phyloP scores from a whole-genome alignment of 352 stramenopile genomes.

The Halophytophthora polymorphica region DNA sequence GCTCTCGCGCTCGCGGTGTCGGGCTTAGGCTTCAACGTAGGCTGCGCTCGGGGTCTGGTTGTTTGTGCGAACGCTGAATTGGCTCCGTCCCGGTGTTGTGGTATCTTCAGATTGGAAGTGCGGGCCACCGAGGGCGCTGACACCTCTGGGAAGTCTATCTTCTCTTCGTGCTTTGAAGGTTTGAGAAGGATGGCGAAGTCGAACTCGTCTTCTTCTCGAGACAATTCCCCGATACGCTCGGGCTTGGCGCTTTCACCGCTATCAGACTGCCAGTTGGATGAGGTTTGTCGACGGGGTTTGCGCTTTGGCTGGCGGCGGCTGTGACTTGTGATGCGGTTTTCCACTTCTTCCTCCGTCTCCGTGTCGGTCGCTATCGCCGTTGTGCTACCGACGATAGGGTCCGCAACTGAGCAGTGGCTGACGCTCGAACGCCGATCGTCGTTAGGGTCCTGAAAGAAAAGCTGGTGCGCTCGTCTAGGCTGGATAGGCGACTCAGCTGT shows the following conservation, averaged over 20 bases:
- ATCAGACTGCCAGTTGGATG: conserved; percentile 10
- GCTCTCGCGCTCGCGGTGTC: conserved; percentile 15
- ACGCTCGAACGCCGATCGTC: conserved; percentile 13
- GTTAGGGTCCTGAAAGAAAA: conserved; percentile 22
- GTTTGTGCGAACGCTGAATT: background rate
- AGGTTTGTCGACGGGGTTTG: conserved; percentile 3
- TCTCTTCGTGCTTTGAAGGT: conserved; percentile 63
- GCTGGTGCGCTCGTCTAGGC: conserved; percentile 13
- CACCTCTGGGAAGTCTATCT: conserved; percentile 32
- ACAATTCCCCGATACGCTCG: conserved; percentile 59
- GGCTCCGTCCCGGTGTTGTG: background rate
- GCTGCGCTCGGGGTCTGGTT: conserved; percentile 3
- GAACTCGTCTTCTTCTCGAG: conserved; percentile 69
- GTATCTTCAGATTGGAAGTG: background rate
- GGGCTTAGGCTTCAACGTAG: conserved; percentile 12
- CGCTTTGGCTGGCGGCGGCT: conserved; percentile 2
- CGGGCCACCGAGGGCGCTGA: background rate
- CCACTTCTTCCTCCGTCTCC: background rate
- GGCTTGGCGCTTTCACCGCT: conserved; percentile 3
- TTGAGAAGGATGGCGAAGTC: conserved; percentile 86
- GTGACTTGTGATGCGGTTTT: background rate
- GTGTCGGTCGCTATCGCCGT: conserved; percentile 2
- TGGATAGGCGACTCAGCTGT: conserved; percentile 1
- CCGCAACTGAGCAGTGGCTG: conserved; percentile 9
- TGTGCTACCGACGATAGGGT: conserved; percentile 8